Conservation (phyloP, 176 grass and related monocot genomes). For the Eragrostis nindensis region DNA sequence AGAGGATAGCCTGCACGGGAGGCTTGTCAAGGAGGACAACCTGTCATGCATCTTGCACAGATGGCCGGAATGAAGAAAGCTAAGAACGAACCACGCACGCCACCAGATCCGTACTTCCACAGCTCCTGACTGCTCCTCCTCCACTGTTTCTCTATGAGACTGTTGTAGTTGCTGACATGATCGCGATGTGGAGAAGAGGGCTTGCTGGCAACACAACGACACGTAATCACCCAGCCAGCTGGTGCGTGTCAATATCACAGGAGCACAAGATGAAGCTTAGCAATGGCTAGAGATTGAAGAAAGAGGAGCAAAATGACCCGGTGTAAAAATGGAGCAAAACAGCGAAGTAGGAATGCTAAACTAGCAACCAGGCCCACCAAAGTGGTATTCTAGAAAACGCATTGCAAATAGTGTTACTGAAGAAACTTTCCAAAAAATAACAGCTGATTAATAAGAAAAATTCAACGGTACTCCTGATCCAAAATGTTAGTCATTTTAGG, state of each 20-base stretch:
- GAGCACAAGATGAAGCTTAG: background rate
- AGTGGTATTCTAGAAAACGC: no score
- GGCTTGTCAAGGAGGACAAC: no score
- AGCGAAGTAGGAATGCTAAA: background rate
- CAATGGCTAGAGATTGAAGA: background rate
- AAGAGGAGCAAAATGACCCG: background rate
- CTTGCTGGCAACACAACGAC: background rate
- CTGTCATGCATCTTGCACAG: no score
- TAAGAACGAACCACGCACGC: no score
- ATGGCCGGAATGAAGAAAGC: no score
- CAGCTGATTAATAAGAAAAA: no score
- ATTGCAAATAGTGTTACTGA: background rate
- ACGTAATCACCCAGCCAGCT: background rate
- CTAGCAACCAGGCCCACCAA: background rate
- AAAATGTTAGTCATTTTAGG: background rate
- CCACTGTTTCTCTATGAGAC: background rate
- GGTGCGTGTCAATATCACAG: background rate
- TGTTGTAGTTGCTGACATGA: no score
- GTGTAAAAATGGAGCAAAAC: background rate
- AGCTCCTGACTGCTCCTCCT: background rate
- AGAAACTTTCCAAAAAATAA: background rate
- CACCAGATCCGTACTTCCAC: background rate
- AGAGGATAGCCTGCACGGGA: no score
- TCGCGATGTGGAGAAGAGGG: background rate
- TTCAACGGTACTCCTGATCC: background rate